A percentile compares a stretch with the other conserved stretches of the same genome.
phyloP scores from a whole-genome alignment of 2,329 filamentous ascomycete species.

The Diaporthe sp. region DNA sequence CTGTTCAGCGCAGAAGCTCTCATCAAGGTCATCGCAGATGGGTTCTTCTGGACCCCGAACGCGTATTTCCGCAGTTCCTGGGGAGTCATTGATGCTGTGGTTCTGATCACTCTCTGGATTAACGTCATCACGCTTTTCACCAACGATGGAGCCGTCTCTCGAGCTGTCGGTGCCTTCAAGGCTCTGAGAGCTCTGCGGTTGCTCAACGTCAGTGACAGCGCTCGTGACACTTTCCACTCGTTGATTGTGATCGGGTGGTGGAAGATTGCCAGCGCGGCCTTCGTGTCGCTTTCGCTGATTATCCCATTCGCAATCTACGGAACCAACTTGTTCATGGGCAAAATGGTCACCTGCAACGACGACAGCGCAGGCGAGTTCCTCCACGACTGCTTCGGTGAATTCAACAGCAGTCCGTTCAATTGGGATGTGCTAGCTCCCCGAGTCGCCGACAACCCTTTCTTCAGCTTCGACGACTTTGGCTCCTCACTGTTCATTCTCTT shows the following conservation, averaged over 20 bases:
- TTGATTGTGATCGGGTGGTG: slow-evolving; percentile 93
- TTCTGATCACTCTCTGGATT: slow-evolving; percentile 94
- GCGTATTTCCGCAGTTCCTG: slow-evolving; percentile 96
- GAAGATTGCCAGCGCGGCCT: slow-evolving; percentile 93
- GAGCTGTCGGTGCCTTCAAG: slow-evolving; percentile 96
- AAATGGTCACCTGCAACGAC: slow-evolving; percentile 86
- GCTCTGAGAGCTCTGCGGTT: slow-evolving; percentile 90
- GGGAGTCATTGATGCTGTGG: slow-evolving; percentile 94
- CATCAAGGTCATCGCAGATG: slow-evolving; percentile 96
- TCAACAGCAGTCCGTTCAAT: slow-evolving; percentile 78
- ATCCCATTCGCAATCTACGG: slow-evolving; percentile 98
- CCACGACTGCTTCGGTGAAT: slow-evolving; percentile 87
- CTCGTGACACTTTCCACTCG: slow-evolving; percentile 95
- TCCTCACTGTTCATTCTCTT: slow-evolving; percentile 95
- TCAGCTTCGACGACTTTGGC: slow-evolving; percentile 95
- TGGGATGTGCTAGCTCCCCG: slow-evolving; percentile 90
- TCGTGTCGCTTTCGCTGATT: slow-evolving; percentile 92
- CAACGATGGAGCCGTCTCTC: slow-evolving; percentile 85
- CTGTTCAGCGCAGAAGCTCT: slow-evolving; percentile 88
- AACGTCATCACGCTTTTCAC: slow-evolving; percentile 88
- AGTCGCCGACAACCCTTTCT: slow-evolving; percentile 84
- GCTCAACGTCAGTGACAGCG: slow-evolving; percentile 96
- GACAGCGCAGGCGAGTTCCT: slow-evolving; percentile 69
- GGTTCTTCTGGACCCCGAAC: slow-evolving; percentile 96
- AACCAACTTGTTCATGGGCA: slow-evolving; percentile 89